phyloP scores from a whole-genome alignment of 2,329 filamentous ascomycete species.

The Aspergillus sp. region DNA sequence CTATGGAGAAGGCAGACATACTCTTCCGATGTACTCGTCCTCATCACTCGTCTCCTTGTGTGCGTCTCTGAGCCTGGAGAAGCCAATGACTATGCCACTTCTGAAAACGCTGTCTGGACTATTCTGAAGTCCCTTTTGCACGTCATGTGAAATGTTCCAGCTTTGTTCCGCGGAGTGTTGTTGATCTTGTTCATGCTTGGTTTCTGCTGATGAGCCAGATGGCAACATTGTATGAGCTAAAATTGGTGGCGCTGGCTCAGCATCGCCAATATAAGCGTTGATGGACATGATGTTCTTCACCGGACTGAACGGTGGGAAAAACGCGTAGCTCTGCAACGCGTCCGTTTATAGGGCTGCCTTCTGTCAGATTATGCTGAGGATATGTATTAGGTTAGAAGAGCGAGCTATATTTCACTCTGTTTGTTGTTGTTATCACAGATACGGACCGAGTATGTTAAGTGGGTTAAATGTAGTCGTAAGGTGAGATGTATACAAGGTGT shows the following conservation, averaged over 20 bases:
- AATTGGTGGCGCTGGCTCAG: conserved; percentile 33
- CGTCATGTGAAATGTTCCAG: conserved; percentile 33
- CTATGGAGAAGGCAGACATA: conserved; percentile 15
- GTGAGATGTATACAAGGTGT: not conserved
- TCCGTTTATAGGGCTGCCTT: not conserved
- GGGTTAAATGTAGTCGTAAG: not conserved
- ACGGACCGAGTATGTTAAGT: not conserved
- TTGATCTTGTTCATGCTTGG: not conserved
- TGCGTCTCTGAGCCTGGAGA: conserved; percentile 32
- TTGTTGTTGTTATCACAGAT: too few relatives aligned
- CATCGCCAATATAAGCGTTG: conserved; percentile 25
- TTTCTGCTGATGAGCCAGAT: not conserved
- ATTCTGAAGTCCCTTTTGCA: conserved; percentile 23
- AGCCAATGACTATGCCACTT: conserved; percentile 34
- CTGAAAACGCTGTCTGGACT: conserved; percentile 25
- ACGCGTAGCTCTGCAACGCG: not conserved
- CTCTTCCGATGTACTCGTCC: conserved; percentile 34
- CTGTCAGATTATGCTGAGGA: too few relatives aligned
- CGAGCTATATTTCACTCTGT: too few relatives aligned
- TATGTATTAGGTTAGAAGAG: too few relatives aligned
- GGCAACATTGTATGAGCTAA: conserved; percentile 35
- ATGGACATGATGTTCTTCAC: conserved; percentile 20
- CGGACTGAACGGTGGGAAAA: not conserved
- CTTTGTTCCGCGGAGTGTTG: not conserved
- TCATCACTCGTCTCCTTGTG: conserved; percentile 25